A percentile compares a stretch with the other conserved stretches of the same genome.
Conservation (phyloP, 2,329 filamentous ascomycete species). For the Torrubiella hemipterigena region DNA sequence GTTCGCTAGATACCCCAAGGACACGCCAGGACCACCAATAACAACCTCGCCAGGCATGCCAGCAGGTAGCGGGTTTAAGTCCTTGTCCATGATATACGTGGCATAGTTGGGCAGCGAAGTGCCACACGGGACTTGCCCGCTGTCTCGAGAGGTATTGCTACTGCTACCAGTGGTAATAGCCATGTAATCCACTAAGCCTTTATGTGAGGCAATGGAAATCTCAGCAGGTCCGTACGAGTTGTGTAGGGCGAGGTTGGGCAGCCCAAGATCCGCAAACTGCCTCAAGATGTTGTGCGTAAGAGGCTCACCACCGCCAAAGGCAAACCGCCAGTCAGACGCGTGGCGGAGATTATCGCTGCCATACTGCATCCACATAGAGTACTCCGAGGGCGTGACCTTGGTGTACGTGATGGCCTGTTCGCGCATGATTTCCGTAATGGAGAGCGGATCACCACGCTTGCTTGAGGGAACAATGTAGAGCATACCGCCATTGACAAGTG, state of each 20-base stretch:
- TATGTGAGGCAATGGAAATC: constrained; percentile 5
- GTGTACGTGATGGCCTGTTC: constrained; percentile 19
- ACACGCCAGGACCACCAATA: constrained; percentile 16
- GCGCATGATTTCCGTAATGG: constrained; percentile 17
- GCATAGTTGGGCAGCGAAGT: constrained; percentile 12
- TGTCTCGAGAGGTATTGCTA: constrained; percentile 9
- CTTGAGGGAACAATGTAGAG: constrained; percentile 17
- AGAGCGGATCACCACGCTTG: constrained; percentile 18
- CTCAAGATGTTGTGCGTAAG: constrained; percentile 2
- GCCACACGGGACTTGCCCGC: constrained; percentile 4
- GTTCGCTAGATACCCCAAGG: constrained; percentile 23
- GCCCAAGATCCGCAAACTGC: constrained; percentile 7
- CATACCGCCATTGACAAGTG: constrained; percentile 20
- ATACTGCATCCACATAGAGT: constrained; percentile 12
- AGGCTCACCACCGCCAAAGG: constrained; percentile 10
- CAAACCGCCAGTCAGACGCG: constrained; percentile 4
- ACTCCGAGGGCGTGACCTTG: constrained; percentile 23
- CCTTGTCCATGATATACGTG: constrained; percentile 24
- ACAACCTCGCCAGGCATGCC: constrained; percentile 20
- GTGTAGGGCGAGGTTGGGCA: too few species aligned
- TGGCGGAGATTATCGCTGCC: not conserved
- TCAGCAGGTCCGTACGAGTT: constrained; percentile 21
- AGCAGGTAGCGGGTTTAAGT: constrained; percentile 18
- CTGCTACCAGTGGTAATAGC: constrained; percentile 10
- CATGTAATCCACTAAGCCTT: not conserved